Evolutionary conservation across 1,284 basidiomycete species (phyloP).

Genomic region (Hemileia vastatrix): DNA sequence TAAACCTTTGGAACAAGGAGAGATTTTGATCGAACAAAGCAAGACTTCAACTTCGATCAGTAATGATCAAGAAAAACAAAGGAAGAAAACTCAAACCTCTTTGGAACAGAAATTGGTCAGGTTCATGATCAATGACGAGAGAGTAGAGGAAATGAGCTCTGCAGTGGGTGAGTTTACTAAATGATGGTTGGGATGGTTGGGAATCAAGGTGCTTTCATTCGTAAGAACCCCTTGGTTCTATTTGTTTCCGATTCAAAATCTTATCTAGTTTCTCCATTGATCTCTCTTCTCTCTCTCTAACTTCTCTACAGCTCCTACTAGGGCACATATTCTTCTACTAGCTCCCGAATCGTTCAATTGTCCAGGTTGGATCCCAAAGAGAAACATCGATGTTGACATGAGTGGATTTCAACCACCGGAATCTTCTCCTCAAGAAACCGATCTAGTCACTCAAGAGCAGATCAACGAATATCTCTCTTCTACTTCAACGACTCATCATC

Average conservation of each 20-base stretch:
- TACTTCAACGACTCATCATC: too few species aligned
- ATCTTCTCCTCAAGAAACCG: too few species aligned
- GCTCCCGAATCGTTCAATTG: background rate
- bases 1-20: background rate
- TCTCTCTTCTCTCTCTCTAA: background rate
- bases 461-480: too few species aligned
- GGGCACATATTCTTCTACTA: background rate
- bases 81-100: background rate
- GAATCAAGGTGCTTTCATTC: too few species aligned
- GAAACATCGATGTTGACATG: background rate
- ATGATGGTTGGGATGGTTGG: too few species aligned
- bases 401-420: background rate
- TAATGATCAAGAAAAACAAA: background rate
- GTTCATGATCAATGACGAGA: background rate
- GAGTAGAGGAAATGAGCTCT: too few species aligned
- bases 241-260: too few species aligned
- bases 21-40: background rate
- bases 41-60: background rate
- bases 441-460: too few species aligned
- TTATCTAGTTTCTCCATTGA: background rate
- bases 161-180: too few species aligned
- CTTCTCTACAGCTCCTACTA: conserved; percentile 2
- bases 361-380: background rate
- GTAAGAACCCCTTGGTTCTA: too few species aligned
- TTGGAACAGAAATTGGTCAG: background rate